These are phyloP conservation scores for Aspergillus kassunensis DNA, from an alignment of 495 filamentous ascomycete species.

Conservation along the genomic window DNA sequence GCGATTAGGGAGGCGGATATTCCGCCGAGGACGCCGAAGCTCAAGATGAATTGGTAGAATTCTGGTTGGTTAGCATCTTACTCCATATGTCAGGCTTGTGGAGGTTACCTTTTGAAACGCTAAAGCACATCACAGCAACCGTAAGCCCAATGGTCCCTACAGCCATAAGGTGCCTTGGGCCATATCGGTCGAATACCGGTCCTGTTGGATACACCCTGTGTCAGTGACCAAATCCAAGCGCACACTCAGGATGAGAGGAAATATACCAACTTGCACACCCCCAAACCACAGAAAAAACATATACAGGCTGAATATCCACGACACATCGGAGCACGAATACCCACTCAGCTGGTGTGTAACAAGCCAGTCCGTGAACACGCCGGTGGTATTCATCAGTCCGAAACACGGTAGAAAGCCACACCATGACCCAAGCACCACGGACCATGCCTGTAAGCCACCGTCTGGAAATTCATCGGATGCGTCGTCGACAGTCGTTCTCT, in stretches of 20 bases:
- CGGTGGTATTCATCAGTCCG: slow-evolving; percentile 65
- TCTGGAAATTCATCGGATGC: too few species aligned
- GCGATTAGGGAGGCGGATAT: slow-evolving; percentile 47
- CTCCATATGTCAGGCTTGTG: too few species aligned
- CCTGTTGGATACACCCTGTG: too few species aligned
- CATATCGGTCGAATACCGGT: slow-evolving; percentile 21
- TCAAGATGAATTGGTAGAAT: slow-evolving; percentile 42
- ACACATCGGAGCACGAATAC: slow-evolving; percentile 55
- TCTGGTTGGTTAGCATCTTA: too few species aligned
- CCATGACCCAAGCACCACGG: slow-evolving; percentile 61
- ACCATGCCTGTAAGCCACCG: slow-evolving; percentile 62
- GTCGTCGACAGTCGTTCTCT: too few species aligned
- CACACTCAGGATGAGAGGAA: too few species aligned
- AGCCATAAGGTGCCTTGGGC: neutral
- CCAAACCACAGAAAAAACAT: slow-evolving; percentile 55
- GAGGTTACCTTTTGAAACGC: too few species aligned
- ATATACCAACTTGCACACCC: slow-evolving; percentile 39
- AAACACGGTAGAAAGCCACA: slow-evolving; percentile 57
- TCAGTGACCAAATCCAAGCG: too few species aligned
- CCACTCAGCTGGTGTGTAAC: slow-evolving; percentile 50
- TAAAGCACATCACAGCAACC: too few species aligned
- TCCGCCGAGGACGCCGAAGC: slow-evolving; percentile 34
- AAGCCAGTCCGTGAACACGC: slow-evolving; percentile 54
- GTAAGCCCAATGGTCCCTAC: slow-evolving; percentile 39
- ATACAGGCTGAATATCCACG: slow-evolving; percentile 71